Base-by-base conservation (phyloP, 192 early-diverging fungal species). In the Coemansia sp. region DNA sequence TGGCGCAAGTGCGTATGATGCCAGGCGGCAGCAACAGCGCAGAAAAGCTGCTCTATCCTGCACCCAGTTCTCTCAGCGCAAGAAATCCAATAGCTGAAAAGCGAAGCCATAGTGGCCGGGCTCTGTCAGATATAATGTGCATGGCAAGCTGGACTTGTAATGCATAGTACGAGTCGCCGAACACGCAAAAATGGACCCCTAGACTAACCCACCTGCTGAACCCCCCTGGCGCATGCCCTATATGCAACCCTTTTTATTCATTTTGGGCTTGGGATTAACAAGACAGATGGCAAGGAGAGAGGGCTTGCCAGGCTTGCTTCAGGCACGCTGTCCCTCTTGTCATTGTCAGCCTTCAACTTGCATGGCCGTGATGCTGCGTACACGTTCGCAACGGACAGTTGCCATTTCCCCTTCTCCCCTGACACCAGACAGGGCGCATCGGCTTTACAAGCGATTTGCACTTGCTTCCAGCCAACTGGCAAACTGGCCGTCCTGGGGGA, bases 81-180 rank as follows among this genome's bases (percentile, higher is more conserved):
- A 34, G 47, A 20, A 48, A 48, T 18, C 47, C 47, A 48, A 48
- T 48, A 20, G 47, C 47, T 18, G 47, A 20, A 48, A 48, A 48
- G 47, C 47, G 47, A 48, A 48, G 47, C 47, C 47, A 48, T 2
- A 44, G 47, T 21, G 47, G 18, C 2, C 47, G 47, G 47, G 47
- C 47, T 20, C 47, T 48, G 47, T 7, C 47, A 46, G 42, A 46
- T 14, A 46, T 46, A 14, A 17, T 46, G 42, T 46, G 42, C 42
- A 46, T 46, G n/a, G 14, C 14, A n/a, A 20, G 47, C n/a, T 17
- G 47, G 47, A 17, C 24, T 28, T 54, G 52, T 54, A 26, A 26
- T 14, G 52, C 24, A 54, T 28, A 54, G 28, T 34, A 54, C 25
- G 25, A 28, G 28, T 23, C 24, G 52, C 52, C 28, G 52, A 54